Evolutionary conservation across 1,139 yeast genomes (phyloP).

Genomic region (Suhomyces bokatorum): DNA sequence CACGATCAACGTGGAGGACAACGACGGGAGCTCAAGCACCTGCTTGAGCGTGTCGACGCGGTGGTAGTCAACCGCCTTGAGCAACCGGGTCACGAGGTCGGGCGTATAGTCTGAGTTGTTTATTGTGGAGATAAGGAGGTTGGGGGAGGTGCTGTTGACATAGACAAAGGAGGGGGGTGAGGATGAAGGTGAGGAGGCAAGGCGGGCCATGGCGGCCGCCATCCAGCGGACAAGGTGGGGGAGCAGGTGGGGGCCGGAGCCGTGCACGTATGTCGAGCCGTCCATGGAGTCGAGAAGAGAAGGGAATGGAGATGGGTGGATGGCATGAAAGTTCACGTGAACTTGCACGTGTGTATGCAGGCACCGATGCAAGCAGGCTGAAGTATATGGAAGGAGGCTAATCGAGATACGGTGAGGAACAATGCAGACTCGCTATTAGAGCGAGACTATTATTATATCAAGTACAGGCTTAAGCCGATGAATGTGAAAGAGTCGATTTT

Average conservation of each 20-base stretch:
- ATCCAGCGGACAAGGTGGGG: slow-evolving; percentile 1
- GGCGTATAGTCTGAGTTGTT: neutral
- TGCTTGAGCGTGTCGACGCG: slow-evolving; percentile 8
- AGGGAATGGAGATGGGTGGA: neutral
- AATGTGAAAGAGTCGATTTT: no score
- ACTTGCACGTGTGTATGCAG: no score
- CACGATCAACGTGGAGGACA: slow-evolving; percentile 3
- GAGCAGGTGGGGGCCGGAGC: neutral
- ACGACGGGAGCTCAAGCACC: neutral
- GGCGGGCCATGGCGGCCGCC: slow-evolving; percentile 1
- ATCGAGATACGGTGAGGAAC: no score
- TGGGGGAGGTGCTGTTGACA: slow-evolving; percentile 14
- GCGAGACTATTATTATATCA: no score
- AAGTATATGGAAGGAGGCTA: no score
- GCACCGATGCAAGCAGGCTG: no score
- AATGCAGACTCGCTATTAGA: no score
- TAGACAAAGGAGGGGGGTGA: slow-evolving; percentile 3
- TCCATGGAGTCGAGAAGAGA: neutral
- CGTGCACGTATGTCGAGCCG: slow-evolving; percentile 2
- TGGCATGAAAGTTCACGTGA: neutral
- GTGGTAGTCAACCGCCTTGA: slow-evolving; percentile 11
- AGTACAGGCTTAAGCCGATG: no score
- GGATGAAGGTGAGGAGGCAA: no score
- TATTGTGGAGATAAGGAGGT: slow-evolving; percentile 4
- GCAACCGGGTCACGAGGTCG: slow-evolving; percentile 2